phyloP scores from a whole-genome alignment of 2,329 filamentous ascomycete species.

The Verticillium longisporum region DNA sequence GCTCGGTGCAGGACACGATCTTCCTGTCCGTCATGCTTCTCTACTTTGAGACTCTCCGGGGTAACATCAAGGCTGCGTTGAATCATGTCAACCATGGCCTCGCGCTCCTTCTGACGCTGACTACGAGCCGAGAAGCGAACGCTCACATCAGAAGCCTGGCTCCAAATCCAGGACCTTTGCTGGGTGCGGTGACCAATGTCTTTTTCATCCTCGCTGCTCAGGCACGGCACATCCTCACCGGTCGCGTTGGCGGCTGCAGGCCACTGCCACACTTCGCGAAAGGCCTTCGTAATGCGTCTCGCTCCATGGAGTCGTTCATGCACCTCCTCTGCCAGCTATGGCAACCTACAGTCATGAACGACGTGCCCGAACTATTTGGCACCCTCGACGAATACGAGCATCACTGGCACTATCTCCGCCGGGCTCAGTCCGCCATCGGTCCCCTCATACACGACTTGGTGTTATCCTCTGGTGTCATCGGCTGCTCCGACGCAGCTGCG shows the following conservation, averaged over 20 bases:
- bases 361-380: constrained; percentile 13
- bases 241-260: constrained; percentile 10
- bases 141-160: constrained; percentile 9
- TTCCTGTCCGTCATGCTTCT: constrained; percentile 24
- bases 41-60: constrained; percentile 23
- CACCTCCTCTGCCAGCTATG: constrained; percentile 16
- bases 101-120: constrained; percentile 21
- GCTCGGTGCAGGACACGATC: constrained; percentile 19
- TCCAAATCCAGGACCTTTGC: constrained; percentile 17
- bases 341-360: constrained; percentile 3
- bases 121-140: constrained; percentile 16
- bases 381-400: constrained; percentile 18
- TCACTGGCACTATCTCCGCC: constrained; percentile 11
- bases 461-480: constrained; percentile 4
- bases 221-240: constrained; percentile 15
- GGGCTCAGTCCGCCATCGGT: constrained; percentile 10
- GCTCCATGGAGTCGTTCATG: constrained; percentile 19
- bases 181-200: constrained; percentile 15
- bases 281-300: constrained; percentile 11
- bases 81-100: constrained; percentile 27
- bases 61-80: constrained; percentile 21
- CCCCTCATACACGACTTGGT: constrained; percentile 14
- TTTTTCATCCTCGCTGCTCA: constrained; percentile 15
- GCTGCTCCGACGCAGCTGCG: constrained; percentile 4
- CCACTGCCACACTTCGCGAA: constrained; percentile 17